Base-by-base conservation (phyloP, 257 asterid species). In the Ehretia macrophylla region DNA sequence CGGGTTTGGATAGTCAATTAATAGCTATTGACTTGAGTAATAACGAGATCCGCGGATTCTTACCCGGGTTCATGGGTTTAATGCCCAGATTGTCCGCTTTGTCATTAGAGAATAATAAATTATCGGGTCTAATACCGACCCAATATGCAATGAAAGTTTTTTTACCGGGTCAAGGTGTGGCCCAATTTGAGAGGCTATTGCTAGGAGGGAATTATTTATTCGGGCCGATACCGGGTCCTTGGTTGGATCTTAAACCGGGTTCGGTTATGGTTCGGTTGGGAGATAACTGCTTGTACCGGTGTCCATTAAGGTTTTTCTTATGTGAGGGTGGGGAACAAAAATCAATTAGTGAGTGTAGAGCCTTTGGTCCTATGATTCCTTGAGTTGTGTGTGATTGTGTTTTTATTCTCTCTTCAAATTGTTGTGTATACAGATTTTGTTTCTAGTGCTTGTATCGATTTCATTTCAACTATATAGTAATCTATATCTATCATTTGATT, bases 271-370 rank as follows among this genome's bases (percentile, higher is more conserved):
- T 90, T 10, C 75, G 67, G 8, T 76, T 90, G 69, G 98, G 98
- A 22, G 85, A 87, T 37, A 90, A 90, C 67, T 90, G 98, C 66
- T 66, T 90, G 79, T 85, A 76, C 75, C 73, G 96, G 70, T 90
- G 98, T 38, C 96, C 98, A 48, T 17, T 78, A 4, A 81, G 94
- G 62, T 72, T 66, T 62, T 81, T 87, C 66, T 74, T 90, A 32
- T 90, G 98, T 71, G 85, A 59, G 8, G 98, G 96, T 68, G 97
- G 97, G 75, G 78, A 38, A 56, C 98, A 90, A 32, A 90, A 90
- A 78, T 63, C 98, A 58, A 72, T 77, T 8, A 58, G 20, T 38
- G 81, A 80, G 72, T 90, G 98, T 71, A 82, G 76, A 65, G 89
- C 83, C 2, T 77, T 90, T 68, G 87, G 90, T 48, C 88, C 90